Conservation (phyloP, 78 protist genomes). For the Emiliania huxleyi region DNA sequence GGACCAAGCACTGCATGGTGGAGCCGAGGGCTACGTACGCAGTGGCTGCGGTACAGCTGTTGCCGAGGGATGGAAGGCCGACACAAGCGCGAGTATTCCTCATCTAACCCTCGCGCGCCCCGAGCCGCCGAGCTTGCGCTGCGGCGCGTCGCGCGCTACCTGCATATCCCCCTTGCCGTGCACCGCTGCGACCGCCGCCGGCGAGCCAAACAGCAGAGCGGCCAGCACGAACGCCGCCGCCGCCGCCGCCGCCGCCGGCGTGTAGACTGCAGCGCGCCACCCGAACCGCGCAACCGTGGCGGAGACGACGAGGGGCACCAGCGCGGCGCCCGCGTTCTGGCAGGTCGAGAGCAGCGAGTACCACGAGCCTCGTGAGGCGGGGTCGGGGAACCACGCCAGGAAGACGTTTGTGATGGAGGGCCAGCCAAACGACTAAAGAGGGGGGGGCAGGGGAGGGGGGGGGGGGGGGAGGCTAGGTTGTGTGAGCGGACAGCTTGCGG, state of each 20-base stretch:
- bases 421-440: slow-evolving; percentile 13
- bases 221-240: not conserved
- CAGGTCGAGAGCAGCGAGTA: slow-evolving; percentile 8
- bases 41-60: no score
- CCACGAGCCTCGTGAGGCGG: not conserved
- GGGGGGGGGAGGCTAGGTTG: no score
- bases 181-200: not conserved
- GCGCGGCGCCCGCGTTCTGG: slow-evolving; percentile 13
- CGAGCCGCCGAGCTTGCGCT: not conserved
- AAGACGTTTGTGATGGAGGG: not conserved
- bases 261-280: not conserved
- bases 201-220: not conserved
- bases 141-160: not conserved
- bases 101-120: no score
- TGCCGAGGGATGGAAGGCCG: no score
- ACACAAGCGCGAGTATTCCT: no score
- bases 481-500: no score
- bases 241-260: not conserved
- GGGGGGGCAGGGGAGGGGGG: no score
- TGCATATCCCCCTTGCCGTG: not conserved
- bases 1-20: no score
- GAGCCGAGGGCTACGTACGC: no score
- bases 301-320: not conserved
- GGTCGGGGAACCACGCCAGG: slow-evolving; percentile 8
- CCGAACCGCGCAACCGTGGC: not conserved